These are phyloP conservation scores for Chalciporus sphaerocephalus DNA, from an alignment of 768 basidiomycete species.

Conservation along the genomic window DNA sequence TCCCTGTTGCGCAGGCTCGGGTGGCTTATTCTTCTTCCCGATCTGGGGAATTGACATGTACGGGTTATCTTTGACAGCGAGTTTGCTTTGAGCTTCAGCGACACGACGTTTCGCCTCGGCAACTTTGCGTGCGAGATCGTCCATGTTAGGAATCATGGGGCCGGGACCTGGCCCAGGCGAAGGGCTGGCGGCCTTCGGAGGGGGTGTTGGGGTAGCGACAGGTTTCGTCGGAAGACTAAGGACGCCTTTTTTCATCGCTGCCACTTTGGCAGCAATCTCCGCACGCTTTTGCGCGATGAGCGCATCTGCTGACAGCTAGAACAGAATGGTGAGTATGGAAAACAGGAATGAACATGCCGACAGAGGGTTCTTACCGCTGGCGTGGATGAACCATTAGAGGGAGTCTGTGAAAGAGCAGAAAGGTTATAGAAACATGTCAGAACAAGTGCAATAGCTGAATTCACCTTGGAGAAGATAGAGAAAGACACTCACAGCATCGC, in stretches of 20 bases:
- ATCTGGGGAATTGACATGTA: slow-evolving; percentile 67
- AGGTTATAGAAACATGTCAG: slow-evolving; percentile 71
- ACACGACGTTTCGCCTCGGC: slow-evolving; percentile 86
- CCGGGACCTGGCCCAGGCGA: slow-evolving; percentile 42
- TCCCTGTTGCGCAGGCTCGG: slow-evolving; percentile 70
- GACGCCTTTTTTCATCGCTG: slow-evolving; percentile 57
- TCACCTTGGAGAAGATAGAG: slow-evolving; percentile 60
- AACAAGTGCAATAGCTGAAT: slow-evolving; percentile 49
- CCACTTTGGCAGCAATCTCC: slow-evolving; percentile 81
- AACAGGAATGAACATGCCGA: not conserved
- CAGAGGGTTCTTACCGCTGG: slow-evolving; percentile 40
- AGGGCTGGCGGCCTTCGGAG: slow-evolving; percentile 25
- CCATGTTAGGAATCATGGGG: slow-evolving; percentile 40
- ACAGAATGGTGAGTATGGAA: slow-evolving; percentile 3
- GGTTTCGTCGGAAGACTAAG: slow-evolving; percentile 31
- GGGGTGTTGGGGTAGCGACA: slow-evolving; percentile 20
- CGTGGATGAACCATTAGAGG: slow-evolving; percentile 42
- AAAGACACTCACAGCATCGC: slow-evolving; percentile 64
- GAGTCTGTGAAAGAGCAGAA: slow-evolving; percentile 44
- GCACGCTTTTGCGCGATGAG: slow-evolving; percentile 81
- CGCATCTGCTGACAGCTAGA: slow-evolving; percentile 49
- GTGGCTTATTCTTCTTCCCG: slow-evolving; percentile 50
- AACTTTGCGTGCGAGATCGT: slow-evolving; percentile 66
- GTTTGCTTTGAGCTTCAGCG: slow-evolving; percentile 73
- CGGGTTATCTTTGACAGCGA: slow-evolving; percentile 75